phyloP scores from a whole-genome alignment of 2,329 filamentous ascomycete species.

The Penicillium expansum region DNA sequence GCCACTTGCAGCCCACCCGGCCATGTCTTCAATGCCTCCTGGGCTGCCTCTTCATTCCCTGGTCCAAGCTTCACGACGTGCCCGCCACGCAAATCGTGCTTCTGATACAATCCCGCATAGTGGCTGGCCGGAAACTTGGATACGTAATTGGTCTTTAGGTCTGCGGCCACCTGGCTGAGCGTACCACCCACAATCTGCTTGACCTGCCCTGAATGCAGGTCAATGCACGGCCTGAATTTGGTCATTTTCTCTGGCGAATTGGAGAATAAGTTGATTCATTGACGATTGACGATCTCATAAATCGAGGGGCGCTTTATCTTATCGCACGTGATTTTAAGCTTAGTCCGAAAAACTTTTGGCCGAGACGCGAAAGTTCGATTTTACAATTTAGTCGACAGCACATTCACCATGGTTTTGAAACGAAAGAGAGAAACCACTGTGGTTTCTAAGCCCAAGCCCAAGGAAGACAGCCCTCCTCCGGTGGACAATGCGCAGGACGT shows the following conservation, averaged over 20 bases:
- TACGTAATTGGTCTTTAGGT: slow-evolving; percentile 87
- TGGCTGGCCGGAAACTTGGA: slow-evolving; percentile 77
- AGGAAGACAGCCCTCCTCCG: slow-evolving; percentile 23
- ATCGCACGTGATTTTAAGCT: slow-evolving; percentile 38
- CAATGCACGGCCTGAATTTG: slow-evolving; percentile 91
- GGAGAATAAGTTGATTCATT: background rate
- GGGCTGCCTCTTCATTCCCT: slow-evolving; percentile 77
- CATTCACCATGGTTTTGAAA: slow-evolving; percentile 44
- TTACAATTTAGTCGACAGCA: slow-evolving; percentile 2
- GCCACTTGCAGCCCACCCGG: slow-evolving; percentile 79
- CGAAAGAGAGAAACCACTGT: slow-evolving; percentile 47
- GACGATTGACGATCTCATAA: slow-evolving; percentile 7
- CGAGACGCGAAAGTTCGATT: background rate
- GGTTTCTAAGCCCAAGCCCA: slow-evolving; percentile 24
- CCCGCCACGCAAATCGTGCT: slow-evolving; percentile 70
- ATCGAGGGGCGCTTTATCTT: slow-evolving; percentile 27
- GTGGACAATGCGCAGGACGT: slow-evolving; percentile 60
- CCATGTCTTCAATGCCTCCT: slow-evolving; percentile 75
- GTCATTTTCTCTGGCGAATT: slow-evolving; percentile 63
- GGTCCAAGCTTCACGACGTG: slow-evolving; percentile 97
- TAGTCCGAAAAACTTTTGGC: slow-evolving; percentile 21
- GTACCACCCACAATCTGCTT: slow-evolving; percentile 99
- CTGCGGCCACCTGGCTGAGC: slow-evolving; percentile 63
- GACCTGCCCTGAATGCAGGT: slow-evolving; percentile 93
- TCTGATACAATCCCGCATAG: slow-evolving; percentile 78